Evolutionary conservation across 805 yeast species (phyloP).

Genomic region (Ogataea neopini): DNA sequence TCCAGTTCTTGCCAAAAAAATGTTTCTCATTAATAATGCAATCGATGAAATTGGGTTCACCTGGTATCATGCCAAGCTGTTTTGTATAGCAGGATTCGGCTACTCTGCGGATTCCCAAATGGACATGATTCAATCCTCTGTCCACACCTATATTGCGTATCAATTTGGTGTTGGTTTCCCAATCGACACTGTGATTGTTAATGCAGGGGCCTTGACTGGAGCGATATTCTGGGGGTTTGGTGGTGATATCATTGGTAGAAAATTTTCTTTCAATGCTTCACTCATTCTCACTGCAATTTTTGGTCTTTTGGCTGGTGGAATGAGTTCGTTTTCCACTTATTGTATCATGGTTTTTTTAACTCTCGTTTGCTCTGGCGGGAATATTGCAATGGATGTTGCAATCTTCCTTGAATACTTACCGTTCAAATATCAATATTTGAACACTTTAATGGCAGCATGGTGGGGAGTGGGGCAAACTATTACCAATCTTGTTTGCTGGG

Average conservation of each 20-base stretch:
- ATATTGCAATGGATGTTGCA: slow-evolving; percentile 50
- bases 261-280: slow-evolving; percentile 47
- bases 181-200: slow-evolving; percentile 43
- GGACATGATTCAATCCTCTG: slow-evolving; percentile 42
- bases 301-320: slow-evolving; percentile 50
- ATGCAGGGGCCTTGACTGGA: slow-evolving; percentile 50
- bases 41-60: slow-evolving; percentile 57
- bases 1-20: slow-evolving; percentile 26
- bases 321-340: slow-evolving; percentile 46
- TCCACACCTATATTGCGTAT: slow-evolving; percentile 41
- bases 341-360: slow-evolving; percentile 44
- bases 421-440: slow-evolving; percentile 45
- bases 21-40: slow-evolving; percentile 45
- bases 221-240: slow-evolving; percentile 54
- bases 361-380: slow-evolving; percentile 51
- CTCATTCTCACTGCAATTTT: slow-evolving; percentile 47
- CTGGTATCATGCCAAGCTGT: slow-evolving; percentile 45
- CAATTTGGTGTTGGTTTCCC: slow-evolving; percentile 45
- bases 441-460: slow-evolving; percentile 50
- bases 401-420: slow-evolving; percentile 53
- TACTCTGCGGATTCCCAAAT: slow-evolving; percentile 50
- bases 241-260: slow-evolving; percentile 53
- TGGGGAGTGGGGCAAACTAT: slow-evolving; percentile 59
- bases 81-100: slow-evolving; percentile 49
- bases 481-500: slow-evolving; percentile 49